phyloP scores from a whole-genome alignment of 345 rosid genomes.

The Toxicodendron radicans region DNA sequence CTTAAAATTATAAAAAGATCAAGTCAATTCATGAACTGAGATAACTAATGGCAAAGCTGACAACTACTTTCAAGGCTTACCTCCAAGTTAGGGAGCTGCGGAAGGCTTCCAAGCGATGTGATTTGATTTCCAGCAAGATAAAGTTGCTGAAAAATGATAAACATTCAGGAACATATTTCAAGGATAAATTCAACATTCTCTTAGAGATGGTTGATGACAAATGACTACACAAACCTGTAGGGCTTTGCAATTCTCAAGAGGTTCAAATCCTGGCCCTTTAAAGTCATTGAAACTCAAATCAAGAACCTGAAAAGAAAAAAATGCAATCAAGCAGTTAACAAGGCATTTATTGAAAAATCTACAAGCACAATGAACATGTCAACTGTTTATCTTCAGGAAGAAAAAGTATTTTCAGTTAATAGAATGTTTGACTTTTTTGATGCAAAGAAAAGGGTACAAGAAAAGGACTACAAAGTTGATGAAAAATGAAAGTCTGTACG shows the following conservation, averaged over 20 bases:
- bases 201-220: slow-evolving; percentile 6
- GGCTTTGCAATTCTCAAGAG: slow-evolving; percentile 86
- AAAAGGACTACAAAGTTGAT: not conserved
- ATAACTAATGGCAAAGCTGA: slow-evolving; percentile 6
- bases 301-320: slow-evolving; percentile 62
- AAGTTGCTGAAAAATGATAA: slow-evolving; percentile 67
- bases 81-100: slow-evolving; percentile 96
- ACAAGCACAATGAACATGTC: not conserved
- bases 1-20: too few species aligned
- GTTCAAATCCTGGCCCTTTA: slow-evolving; percentile 99
- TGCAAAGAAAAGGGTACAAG: not conserved
- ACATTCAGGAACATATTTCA: slow-evolving; percentile 26
- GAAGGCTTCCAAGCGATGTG: slow-evolving; percentile 87
- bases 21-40: not conserved
- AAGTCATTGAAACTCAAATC: slow-evolving; percentile 99
- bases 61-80: slow-evolving; percentile 39
- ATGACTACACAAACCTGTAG: slow-evolving; percentile 63
- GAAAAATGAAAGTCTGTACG: not conserved
- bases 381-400: not conserved
- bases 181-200: slow-evolving; percentile 6
- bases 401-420: not conserved
- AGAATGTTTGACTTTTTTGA: not conserved
- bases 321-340: slow-evolving; percentile 11
- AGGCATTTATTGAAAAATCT: not conserved
- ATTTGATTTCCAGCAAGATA: slow-evolving; percentile 99